Evolutionary conservation across 2,329 filamentous ascomycete genomes (phyloP), one percentile per base, ranked within the genome.

Genomic region (Rhexocercosporidium sp.): DNA sequence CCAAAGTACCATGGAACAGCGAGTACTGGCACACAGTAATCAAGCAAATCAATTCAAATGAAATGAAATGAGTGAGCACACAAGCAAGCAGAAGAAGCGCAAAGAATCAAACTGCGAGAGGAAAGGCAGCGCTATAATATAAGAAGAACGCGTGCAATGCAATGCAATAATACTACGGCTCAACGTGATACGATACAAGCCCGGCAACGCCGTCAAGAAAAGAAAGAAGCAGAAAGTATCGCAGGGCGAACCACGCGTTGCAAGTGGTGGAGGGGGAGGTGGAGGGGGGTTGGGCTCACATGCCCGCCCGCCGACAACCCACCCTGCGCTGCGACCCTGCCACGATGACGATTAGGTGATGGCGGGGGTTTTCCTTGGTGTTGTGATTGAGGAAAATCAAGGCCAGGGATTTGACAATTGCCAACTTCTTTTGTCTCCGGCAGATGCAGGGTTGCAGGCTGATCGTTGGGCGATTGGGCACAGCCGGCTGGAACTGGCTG

Each of bases 351-450:
- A 56, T 16, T 56, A n/a, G 53, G 29, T 22, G 53, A 56, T 37
- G 53, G 53, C 53, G 53, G 53, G 53, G 53, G 18, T 18, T n/a
- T 37, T 56, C 53, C 53, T 56, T 56, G 53, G 53, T 56, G 53
- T 56, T 56, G 53, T 56, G 49, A n/a, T 51, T 1, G 25, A 54
- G 4, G 18, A 31, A 37, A 56, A 56, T 56, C 53, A 56, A 37
- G 53, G 53, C 20, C 53, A 22, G 53, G 53, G 53, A 56, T 56
- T 56, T 39, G 53, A n/a, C 53, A 56, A 56, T 56, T 22, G 29
- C 31, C 14, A 39, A 20, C n/a, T 7, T 16, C 16, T 29, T 16
- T 37, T 34, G 53, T 20, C 11, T n/a, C 37, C 3, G 18, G 1
- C 46, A 1, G 8, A 18, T 12, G 20, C 53, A 39, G 53, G 53